phyloP scores from a whole-genome alignment of 106 monocot genomes.

The Dioscorea dumetorum region DNA sequence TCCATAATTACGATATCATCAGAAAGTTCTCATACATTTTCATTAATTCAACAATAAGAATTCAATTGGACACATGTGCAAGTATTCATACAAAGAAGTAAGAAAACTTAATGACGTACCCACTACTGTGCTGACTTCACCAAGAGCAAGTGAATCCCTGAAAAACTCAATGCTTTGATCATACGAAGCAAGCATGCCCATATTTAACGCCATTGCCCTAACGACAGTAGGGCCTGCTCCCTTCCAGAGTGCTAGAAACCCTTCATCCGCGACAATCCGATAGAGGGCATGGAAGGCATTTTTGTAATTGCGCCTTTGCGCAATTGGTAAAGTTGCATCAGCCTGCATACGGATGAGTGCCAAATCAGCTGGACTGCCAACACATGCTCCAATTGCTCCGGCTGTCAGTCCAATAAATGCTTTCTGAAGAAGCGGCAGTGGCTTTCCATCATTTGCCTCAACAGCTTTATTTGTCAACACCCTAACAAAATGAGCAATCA shows the following conservation, averaged over 20 bases:
- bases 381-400: slow-evolving; percentile 76
- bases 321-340: slow-evolving; percentile 75
- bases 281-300: slow-evolving; percentile 82
- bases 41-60: too few species aligned
- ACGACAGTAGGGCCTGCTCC: slow-evolving; percentile 87
- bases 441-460: slow-evolving; percentile 86
- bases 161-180: slow-evolving; percentile 88
- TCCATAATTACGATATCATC: too few species aligned
- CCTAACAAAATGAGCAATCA: background rate
- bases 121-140: slow-evolving; percentile 60
- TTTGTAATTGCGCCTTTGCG: slow-evolving; percentile 67
- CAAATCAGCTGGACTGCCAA: slow-evolving; percentile 88
- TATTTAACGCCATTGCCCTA: slow-evolving; percentile 83
- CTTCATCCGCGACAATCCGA: slow-evolving; percentile 67
- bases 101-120: slow-evolving; percentile 34
- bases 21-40: too few species aligned
- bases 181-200: slow-evolving; percentile 97
- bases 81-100: too few species aligned
- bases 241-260: slow-evolving; percentile 81
- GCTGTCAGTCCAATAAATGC: slow-evolving; percentile 79
- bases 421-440: slow-evolving; percentile 73
- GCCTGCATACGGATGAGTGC: slow-evolving; percentile 93
- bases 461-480: slow-evolving; percentile 72
- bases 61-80: too few species aligned
- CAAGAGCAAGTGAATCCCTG: slow-evolving; percentile 70